Evolutionary conservation across 495 filamentous ascomycete genomes (phyloP), one percentile per base, ranked within the genome.

Genomic region (Diplogelasinospora grovesii): DNA sequence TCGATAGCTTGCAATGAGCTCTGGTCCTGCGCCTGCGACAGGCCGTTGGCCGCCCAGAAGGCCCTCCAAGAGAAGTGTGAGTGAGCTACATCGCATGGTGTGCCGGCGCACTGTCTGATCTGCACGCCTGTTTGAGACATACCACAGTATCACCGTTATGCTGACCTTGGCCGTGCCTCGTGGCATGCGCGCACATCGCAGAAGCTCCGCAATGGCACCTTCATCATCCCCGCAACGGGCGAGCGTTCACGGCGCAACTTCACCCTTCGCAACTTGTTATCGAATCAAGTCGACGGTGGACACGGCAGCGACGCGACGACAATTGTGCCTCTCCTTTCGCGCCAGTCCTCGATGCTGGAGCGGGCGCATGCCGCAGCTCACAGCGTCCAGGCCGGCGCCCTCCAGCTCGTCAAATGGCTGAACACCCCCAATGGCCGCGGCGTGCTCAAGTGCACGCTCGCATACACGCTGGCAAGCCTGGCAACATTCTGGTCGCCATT

Each of bases 391-490:
- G 38, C 53, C 13, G 32, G 35, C 3, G 36, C 32, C 14, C 37
- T 41, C 25, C 52, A 53, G 14, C 25, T 68, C 10, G 54, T 64
- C 52, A 30, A 44, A 46, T 75, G 71, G 71, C 46, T 69, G 8
- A 44, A 69, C 36, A 66, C 71, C 3, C 67, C 70, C 4, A 63
- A 76, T 7, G 87, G 85, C 5, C 79, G 78, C 41, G 83, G 80
- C 22, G 82, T 94, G 41, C 64, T 96, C 45, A 98, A 98, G 62
- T 97, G 89, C 70, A 88, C 87, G 34, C 63, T 98, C 36, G 92
- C 90, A 7, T 98, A 97, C 65, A 65, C 94, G 5, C 57, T 97
- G 14, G 92, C 85, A 8, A 94, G 87, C 41, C 64, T 95, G 57
- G 88, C 81, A 10, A 97, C 92, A 1, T 95, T 90, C 50, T 79